Evolutionary conservation across 257 asterid genomes (phyloP).

Genomic region (Solanum appendiculatum): DNA sequence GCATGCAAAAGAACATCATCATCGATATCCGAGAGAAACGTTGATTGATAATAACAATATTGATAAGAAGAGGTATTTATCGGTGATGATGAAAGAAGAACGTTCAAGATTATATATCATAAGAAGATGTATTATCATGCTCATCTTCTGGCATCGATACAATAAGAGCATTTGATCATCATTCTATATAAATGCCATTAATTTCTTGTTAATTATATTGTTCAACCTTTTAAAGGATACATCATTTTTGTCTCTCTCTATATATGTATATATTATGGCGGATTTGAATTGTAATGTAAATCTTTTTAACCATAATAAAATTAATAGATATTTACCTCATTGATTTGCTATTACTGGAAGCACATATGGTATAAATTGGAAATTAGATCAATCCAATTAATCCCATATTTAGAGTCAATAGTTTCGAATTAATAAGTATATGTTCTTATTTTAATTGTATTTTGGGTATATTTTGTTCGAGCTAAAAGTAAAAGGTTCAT

Average conservation of each 20-base stretch:
- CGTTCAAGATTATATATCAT: conserved; percentile 24
- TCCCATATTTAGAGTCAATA: background rate
- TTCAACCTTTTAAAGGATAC: background rate
- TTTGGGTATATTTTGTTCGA: background rate
- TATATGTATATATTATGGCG: background rate
- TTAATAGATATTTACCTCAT: background rate
- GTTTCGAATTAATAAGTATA: background rate
- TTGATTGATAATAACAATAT: background rate
- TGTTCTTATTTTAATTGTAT: background rate
- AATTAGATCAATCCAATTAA: background rate
- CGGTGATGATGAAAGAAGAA: background rate
- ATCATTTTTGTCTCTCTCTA: background rate
- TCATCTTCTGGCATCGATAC: conserved; percentile 22
- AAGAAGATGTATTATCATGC: conserved; percentile 20
- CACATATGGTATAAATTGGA: background rate
- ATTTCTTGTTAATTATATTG: background rate
- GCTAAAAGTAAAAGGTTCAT: background rate
- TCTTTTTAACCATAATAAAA: background rate
- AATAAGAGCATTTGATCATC: background rate
- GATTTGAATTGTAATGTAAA: background rate
- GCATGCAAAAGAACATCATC: background rate
- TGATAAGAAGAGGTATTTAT: background rate
- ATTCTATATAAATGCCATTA: background rate
- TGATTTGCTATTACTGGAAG: background rate
- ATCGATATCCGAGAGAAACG: background rate